These are phyloP conservation scores for Geotrichum siamense DNA, from an alignment of 1,139 yeast genomes.

Conservation along the genomic window DNA sequence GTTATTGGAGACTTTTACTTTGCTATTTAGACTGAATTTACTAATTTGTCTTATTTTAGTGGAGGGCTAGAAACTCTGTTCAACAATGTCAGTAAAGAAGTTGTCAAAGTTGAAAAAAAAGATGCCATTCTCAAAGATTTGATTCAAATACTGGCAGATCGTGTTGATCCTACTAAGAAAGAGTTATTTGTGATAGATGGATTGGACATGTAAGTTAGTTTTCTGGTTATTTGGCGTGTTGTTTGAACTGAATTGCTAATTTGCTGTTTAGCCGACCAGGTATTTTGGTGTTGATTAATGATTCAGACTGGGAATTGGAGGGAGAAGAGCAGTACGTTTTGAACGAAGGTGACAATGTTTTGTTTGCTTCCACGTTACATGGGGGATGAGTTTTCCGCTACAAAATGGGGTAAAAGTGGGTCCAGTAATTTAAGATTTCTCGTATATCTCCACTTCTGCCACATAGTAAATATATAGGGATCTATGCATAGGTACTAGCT, in stretches of 20 bases:
- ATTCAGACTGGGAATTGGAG: constrained; percentile 95
- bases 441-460: no score
- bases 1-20: neutral
- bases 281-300: constrained; percentile 81
- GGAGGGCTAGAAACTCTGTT: constrained; percentile 73
- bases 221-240: no score
- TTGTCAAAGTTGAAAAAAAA: constrained; percentile 39
- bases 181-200: constrained; percentile 79
- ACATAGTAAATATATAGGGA: no score
- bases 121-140: constrained; percentile 54
- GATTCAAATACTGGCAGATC: constrained; percentile 43
- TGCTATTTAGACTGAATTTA: no score
- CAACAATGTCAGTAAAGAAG: constrained; percentile 44
- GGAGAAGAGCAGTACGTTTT: constrained; percentile 76
- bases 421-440: no score
- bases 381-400: constrained; percentile 73
- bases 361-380: constrained; percentile 89
- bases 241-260: neutral
- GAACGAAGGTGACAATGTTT: constrained; percentile 67
- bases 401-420: no score
- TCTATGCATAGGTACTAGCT: no score
- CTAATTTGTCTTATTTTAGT: constrained; percentile 12
- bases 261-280: constrained; percentile 67
- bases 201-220: constrained; percentile 31
- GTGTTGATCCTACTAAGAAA: constrained; percentile 51